Evolutionary conservation across 805 yeast genomes (phyloP), one percentile per base, ranked within the genome.

Genomic region (Candida boleticola): DNA sequence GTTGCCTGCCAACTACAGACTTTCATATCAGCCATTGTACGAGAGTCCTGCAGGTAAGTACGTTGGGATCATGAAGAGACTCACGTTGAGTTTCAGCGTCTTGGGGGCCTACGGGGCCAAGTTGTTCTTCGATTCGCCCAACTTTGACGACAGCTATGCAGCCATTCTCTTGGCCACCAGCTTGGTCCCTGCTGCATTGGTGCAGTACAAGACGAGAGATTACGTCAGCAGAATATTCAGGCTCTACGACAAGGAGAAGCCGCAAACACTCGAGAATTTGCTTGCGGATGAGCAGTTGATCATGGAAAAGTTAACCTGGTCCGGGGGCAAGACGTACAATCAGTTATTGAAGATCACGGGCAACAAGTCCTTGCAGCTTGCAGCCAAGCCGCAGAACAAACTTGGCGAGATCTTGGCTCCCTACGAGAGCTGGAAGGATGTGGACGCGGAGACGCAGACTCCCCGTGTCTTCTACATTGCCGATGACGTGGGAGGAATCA

Each of bases 401-500:
- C 13, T 36, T 4, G 43, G 41, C 3, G 35, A 16, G 16, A 39
- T 49, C 3, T 41, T 61, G 22, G 39, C 47, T 3, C 64, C 71
- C 10, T 64, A 64, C 41, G 48, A 58, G 13, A 49, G 63, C 4
- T 67, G 80, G 71, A 57, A 65, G 26, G 74, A 73, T 33, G 50
- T 51, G 11, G 73, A 71, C 35, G 55, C 60, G 5, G 63, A 60
- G 22, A 49, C 68, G 4, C 65, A 66, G 1, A 48, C 52, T 3
- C 57, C 61, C 7, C 64, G 75, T 37, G 58, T 63, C 14, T 80
- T 68, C 57, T 84, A 80, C 53, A 76, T 87, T 2, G 76, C 73
- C 13, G 95, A 87, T 53, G 83, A 86, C 49, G 68, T 84, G 34
- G 93, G 95, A 2, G 95, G 95, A 2, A 64, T 85, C 57, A 79